Evolutionary conservation across 768 basidiomycete species (phyloP), one percentile per base, ranked within the genome.

Genomic region (Suillus luteus): DNA sequence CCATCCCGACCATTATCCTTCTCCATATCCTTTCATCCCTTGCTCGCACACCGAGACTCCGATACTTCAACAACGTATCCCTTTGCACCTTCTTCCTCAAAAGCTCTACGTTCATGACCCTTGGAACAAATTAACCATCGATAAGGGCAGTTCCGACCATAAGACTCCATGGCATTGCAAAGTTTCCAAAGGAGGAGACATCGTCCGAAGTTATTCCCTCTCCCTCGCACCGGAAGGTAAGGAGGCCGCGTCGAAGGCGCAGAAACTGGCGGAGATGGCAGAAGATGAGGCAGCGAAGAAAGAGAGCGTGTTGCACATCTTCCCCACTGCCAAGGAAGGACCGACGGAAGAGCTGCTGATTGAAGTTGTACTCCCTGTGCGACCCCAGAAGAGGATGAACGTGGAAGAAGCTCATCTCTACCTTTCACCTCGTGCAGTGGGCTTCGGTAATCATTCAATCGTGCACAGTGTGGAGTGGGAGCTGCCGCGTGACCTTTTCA

Each of bases 401-500:
- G 72, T 68, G 7, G 73, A 72, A 24, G 82, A 80, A 58, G 82
- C 80, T 1, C 84, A 87, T 68, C 74, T 87, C n/a, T 83, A 85
- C 62, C 65, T 88, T 60, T 78, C 79, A 3, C 78, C 79, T 0
- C 43, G 48, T 0, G 67, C 77, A 40, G 65, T 79, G 9, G 87
- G 86, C 5, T 0, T 19, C 0, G 86, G 87, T 0, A 67, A 84
- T 67, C 87, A 89, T 67, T 88, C 87, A 0, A 48, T 72, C 31
- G 83, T 85, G 0, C 83, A 83, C 67, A 69, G 75, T 49, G 83
- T 79, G 5, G 82, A 85, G 62, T 82, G 81, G 77, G 83, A 84
- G 44, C 67, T 88, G 1, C 86, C 86, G 1, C 78, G 80, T 0
- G 71, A 75, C n/a, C 19, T 80, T 7, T 72, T 84, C 7, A 57